phyloP scores from a whole-genome alignment of 2,329 filamentous ascomycete genomes.

The Dendryphion nanum region DNA sequence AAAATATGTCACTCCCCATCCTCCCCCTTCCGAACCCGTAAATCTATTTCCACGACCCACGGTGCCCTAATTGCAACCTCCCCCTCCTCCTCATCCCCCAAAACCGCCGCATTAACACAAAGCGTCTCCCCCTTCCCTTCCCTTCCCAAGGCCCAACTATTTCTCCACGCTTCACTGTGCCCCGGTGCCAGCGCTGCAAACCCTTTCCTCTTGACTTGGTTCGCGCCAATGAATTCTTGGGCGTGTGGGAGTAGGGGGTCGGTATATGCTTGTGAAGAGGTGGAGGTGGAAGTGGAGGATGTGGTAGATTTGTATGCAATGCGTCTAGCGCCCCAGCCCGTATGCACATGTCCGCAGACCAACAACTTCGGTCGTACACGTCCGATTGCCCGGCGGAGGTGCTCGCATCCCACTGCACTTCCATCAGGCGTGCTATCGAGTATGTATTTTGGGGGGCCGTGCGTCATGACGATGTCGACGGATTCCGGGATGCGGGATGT shows the following conservation, averaged over 20 bases:
- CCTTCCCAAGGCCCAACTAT: too few relatives aligned
- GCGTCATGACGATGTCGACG: constrained; percentile 60
- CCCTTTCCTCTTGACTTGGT: constrained; percentile 19
- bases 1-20: too few relatives aligned
- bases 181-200: constrained; percentile 25
- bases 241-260: constrained; percentile 12
- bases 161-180: constrained; percentile 18
- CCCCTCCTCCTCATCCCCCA: constrained; percentile 47
- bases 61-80: constrained; percentile 53
- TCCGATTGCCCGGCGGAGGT: constrained; percentile 50
- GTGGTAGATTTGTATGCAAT: constrained; percentile 28
- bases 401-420: constrained; percentile 52
- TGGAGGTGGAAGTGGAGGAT: neutral
- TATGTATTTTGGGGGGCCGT: constrained; percentile 55
- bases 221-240: constrained; percentile 21
- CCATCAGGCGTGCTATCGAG: constrained; percentile 44
- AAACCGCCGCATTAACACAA: constrained; percentile 57
- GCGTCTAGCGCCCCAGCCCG: constrained; percentile 38
- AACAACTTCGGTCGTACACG: constrained; percentile 51
- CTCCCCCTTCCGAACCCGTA: too few relatives aligned
- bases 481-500: constrained; percentile 25
- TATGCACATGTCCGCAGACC: constrained; percentile 62
- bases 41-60: constrained; percentile 55
- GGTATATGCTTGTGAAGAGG: too few relatives aligned
- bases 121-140: constrained; percentile 53